These are phyloP conservation scores for Dothiorella sarmentorum DNA, from an alignment of 2,329 filamentous ascomycete species.

Conservation along the genomic window DNA sequence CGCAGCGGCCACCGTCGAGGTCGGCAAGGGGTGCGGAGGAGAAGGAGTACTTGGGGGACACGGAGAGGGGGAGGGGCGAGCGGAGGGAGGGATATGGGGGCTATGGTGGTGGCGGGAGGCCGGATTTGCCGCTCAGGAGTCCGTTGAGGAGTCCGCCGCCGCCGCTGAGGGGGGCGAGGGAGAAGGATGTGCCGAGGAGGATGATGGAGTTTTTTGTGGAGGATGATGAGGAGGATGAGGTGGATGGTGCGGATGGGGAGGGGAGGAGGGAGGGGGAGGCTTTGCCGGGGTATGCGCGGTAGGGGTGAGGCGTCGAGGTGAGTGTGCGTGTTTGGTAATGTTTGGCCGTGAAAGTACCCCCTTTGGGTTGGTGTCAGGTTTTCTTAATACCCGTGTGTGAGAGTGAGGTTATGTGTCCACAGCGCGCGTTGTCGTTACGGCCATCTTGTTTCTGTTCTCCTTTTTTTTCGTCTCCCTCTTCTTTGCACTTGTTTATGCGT, in stretches of 20 bases:
- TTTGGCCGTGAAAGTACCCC: no score
- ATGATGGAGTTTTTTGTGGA: conserved; percentile 15
- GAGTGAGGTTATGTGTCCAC: no score
- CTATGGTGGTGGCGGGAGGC: no score
- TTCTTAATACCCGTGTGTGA: no score
- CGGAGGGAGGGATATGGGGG: not conserved
- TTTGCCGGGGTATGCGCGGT: conserved; percentile 7
- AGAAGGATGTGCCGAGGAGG: conserved; percentile 9
- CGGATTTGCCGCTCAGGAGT: not conserved
- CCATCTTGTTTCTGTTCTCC: no score
- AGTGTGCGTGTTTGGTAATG: no score
- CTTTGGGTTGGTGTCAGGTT: no score
- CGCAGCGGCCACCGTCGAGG: not conserved
- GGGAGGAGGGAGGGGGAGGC: conserved; percentile 5
- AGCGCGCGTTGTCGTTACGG: no score
- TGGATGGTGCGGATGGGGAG: not conserved
- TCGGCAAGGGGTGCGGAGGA: not conserved
- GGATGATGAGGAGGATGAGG: not conserved
- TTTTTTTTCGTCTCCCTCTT: no score
- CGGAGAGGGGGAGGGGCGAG: not conserved
- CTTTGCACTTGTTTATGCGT: no score
- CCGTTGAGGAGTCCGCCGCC: conserved; percentile 1
- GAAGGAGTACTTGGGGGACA: not conserved
- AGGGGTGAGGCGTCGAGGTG: not conserved
- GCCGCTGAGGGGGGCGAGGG: not conserved